These are phyloP conservation scores for Leptographium flavum DNA, from an alignment of 2,329 filamentous ascomycete genomes.

Conservation along the genomic window DNA sequence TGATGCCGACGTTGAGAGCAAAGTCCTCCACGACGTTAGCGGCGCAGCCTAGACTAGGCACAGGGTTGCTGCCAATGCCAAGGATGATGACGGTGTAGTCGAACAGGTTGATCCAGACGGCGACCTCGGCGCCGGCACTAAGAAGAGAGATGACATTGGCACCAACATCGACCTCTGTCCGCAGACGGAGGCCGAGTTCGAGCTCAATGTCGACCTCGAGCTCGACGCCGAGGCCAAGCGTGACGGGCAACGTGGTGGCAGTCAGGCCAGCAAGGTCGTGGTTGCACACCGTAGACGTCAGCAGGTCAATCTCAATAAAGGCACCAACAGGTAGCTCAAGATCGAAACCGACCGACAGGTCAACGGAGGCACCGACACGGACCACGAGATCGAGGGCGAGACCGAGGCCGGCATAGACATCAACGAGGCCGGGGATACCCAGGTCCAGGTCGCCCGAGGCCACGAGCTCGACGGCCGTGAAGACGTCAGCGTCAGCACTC, in stretches of 20 bases:
- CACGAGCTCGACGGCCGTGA: slow-evolving; percentile 12
- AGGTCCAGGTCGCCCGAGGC: slow-evolving; percentile 10
- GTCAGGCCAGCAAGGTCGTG: slow-evolving; percentile 12
- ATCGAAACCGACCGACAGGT: slow-evolving; percentile 15
- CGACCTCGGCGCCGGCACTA: slow-evolving; percentile 14
- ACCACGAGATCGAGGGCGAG: slow-evolving; percentile 17
- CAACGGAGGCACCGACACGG: slow-evolving; percentile 14
- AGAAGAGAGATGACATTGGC: slow-evolving; percentile 13
- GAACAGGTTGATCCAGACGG: slow-evolving; percentile 18
- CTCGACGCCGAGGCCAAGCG: slow-evolving; percentile 13
- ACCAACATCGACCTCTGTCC: slow-evolving; percentile 13
- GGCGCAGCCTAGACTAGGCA: neutral
- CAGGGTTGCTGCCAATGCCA: neutral
- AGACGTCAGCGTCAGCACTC: slow-evolving; percentile 13
- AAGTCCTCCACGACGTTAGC: slow-evolving; percentile 13
- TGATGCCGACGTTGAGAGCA: slow-evolving; percentile 13
- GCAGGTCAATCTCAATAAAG: slow-evolving; percentile 15
- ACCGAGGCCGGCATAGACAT: slow-evolving; percentile 13
- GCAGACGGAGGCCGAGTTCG: slow-evolving; percentile 16
- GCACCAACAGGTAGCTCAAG: slow-evolving; percentile 14
- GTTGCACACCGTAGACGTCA: slow-evolving; percentile 13
- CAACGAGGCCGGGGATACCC: slow-evolving; percentile 13
- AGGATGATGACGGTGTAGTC: slow-evolving; percentile 16
- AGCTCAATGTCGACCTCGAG: slow-evolving; percentile 14
- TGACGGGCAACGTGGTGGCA: slow-evolving; percentile 13